Evolutionary conservation across 2,329 filamentous ascomycete genomes (phyloP), one percentile per base, ranked within the genome.

Genomic region (Ophidiomyces ophidiicola): DNA sequence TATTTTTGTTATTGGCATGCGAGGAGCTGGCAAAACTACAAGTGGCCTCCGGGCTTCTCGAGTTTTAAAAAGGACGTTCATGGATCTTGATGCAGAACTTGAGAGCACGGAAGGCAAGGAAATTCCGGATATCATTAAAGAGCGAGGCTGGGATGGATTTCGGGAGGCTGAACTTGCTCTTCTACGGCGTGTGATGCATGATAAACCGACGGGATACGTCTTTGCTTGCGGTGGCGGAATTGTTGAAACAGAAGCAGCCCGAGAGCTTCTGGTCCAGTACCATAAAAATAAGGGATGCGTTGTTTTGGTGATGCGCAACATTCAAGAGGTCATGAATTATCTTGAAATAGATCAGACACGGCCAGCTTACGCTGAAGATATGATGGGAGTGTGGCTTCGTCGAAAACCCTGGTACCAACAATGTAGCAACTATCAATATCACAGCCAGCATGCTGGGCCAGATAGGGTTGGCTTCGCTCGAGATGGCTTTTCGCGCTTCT

Each of bases 1-100:
- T 0, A 79, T 96, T 36, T 86, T 94, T 62, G 80, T 98, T 44
- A 88, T 98, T 49, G 90, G 90, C 6, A 98, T 98, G 90, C 78
- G 90, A 48, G 90, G 90, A 41, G 90, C 87, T 28, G 90, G 90
- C 18, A 98, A 98, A 66, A 94, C 90, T 0, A 98, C 90, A 0
- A 81, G 83, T 24, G 90, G 90, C 38, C 73, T 75, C 10, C 94
- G 87, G 84, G 80, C 90, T 53, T 78, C 82, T 0, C 74, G 74
- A 44, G 72, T 81, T 19, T 67, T 96, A 1, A 74, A 77, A 35
- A 78, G 85, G 55, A 77, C 81, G 5, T 79, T 94, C 44, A 65
- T 92, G 39, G 90, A 98, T 55, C 71, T 98, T 19, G 90, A 98
- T 56, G 76, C 77, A 2, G 85, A 93, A 54, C 71, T 98, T 11